Percentiles rank a stretch among this genome's conserved stretches.
Conservation (phyloP, 2,329 filamentous ascomycete genomes). For the Helotiales sp. region DNA sequence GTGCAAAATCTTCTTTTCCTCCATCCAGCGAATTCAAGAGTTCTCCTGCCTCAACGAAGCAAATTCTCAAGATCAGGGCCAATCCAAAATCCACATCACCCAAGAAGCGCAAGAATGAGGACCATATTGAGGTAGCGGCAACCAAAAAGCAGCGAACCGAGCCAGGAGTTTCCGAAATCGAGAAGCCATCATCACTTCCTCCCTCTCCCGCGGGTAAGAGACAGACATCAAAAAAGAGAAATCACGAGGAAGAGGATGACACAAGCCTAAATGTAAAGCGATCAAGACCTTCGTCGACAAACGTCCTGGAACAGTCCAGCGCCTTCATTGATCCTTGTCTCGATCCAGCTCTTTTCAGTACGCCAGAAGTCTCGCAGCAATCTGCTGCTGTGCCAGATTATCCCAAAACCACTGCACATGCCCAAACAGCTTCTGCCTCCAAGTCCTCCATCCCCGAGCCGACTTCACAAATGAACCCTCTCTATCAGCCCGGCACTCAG, state of each 20-base stretch:
- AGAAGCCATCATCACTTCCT: neutral
- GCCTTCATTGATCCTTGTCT: too few species aligned
- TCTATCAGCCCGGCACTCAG: neutral
- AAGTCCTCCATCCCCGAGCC: neutral
- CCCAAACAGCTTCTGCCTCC: too few species aligned
- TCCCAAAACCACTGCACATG: too few species aligned
- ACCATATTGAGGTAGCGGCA: neutral
- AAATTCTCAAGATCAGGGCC: neutral
- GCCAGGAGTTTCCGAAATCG: neutral
- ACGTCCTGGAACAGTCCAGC: neutral
- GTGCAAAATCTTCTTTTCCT: neutral
- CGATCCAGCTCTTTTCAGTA: too few species aligned
- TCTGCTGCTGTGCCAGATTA: too few species aligned
- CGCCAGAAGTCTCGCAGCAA: too few species aligned
- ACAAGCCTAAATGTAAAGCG: neutral
- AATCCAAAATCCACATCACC: neutral
- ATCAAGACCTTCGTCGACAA: neutral
- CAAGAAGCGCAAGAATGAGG: neutral
- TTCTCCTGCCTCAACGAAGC: too few species aligned
- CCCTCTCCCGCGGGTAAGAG: neutral
- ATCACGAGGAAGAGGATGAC: neutral
- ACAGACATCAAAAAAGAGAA: neutral
- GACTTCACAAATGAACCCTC: neutral
- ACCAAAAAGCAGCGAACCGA: neutral
- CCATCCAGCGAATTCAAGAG: too few species aligned